Evolutionary conservation across 192 early-diverging fungal species (phyloP), one percentile per base, ranked within the genome.

Genomic region (Gonapodya prolifera): DNA sequence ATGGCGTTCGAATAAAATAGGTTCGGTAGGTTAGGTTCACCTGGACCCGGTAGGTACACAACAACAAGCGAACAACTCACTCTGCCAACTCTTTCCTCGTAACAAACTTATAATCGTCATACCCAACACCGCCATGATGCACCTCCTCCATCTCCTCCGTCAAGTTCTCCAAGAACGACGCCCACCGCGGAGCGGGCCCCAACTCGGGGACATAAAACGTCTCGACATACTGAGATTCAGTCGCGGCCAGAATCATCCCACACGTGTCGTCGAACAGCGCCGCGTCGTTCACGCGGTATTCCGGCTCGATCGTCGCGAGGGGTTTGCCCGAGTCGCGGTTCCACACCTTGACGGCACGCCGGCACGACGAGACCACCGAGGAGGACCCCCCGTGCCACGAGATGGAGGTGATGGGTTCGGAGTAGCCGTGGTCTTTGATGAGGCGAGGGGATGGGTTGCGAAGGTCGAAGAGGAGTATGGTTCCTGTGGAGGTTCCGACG

Each of bases 101-200:
- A 23, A 97, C 93, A 86, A 99, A 99, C 81, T 97, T 97, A 91
- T 99, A 99, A 81, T 99, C 94, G 80, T 98, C 96, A 86, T 98
- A 99, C n/a, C n/a, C n/a, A n/a, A n/a, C n/a, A n/a, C n/a, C n/a
- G n/a, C n/a, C n/a, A n/a, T n/a, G n/a, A n/a, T n/a, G n/a, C 36
- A 97, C 83, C 83, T 97, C 94, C 85, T 98, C 97, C 79, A 89
- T 69, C 77, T 89, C 88, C 80, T 94, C 94, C 2, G 96, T 98
- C 70, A 99, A 86, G 83, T 97, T 98, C 85, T 99, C 96, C 75
- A 98, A 85, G 89, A 97, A 99, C 0, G 91, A 86, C 34, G 90
- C 92, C 95, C 95, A 98, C 75, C 86, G 86, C 34, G 96, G 97
- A 1, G 96, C 96, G 23, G 95, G 92, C 0, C 96, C 96, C 35